Percentiles rank a stretch among this genome's conserved stretches.
Evolutionary conservation across 2,329 filamentous ascomycete genomes (phyloP).

Genomic region (Aspergillus alliaceus): DNA sequence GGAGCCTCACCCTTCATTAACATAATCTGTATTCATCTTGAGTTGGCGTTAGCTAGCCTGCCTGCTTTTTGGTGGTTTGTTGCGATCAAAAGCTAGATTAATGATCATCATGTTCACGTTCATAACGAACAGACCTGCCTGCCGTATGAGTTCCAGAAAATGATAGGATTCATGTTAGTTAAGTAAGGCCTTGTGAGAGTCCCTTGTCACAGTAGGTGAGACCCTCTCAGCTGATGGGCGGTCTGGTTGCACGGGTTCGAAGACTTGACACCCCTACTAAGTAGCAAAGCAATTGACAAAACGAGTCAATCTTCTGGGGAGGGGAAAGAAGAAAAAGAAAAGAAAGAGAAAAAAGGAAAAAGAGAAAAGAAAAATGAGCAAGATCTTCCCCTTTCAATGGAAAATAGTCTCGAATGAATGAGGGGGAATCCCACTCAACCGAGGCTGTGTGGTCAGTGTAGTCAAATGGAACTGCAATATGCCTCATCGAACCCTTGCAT

Average conservation of each 20-base stretch:
- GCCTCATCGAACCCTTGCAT: no score
- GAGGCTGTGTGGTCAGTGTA: no score
- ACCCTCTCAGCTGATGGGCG: no score
- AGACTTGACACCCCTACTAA: background rate
- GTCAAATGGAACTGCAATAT: background rate
- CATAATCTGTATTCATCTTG: conserved; percentile 17
- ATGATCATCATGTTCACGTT: conserved; percentile 33
- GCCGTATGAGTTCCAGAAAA: background rate
- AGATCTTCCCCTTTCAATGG: background rate
- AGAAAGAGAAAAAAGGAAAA: no score
- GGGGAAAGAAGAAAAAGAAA: background rate
- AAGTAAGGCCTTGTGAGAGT: background rate
- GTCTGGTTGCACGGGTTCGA: no score
- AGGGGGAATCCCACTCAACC: background rate
- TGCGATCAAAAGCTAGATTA: conserved; percentile 27
- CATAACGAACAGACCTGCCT: conserved; percentile 21
- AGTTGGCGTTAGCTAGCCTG: conserved; percentile 21
- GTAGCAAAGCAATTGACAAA: background rate
- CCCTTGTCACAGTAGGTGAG: background rate
- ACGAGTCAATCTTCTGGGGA: background rate
- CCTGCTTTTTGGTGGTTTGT: conserved; percentile 12
- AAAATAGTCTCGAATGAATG: background rate
- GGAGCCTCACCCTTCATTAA: conserved; percentile 8
- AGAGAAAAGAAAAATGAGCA: background rate
- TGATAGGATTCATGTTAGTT: background rate